Evolutionary conservation across 805 yeast genomes (phyloP).

Genomic region (Wickerhamomyces pijperi): DNA sequence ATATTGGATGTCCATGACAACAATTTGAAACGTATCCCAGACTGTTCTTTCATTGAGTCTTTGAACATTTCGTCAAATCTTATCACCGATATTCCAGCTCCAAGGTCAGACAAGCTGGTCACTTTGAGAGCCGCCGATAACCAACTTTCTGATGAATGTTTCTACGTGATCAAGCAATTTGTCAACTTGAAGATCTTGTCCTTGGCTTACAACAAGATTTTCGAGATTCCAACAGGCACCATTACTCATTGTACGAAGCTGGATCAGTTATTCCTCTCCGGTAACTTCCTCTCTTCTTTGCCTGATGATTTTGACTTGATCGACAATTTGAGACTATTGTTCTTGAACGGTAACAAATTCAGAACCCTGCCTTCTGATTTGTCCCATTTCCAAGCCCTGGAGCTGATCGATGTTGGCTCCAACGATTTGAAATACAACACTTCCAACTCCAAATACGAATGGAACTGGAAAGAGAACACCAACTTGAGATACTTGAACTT

Average conservation of each 20-base stretch:
- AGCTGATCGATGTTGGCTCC: slow-evolving; percentile 80
- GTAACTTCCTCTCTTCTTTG: slow-evolving; percentile 65
- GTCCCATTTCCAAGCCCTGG: slow-evolving; percentile 51
- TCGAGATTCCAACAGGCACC: slow-evolving; percentile 75
- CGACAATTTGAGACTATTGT: slow-evolving; percentile 45
- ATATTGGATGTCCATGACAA: slow-evolving; percentile 75
- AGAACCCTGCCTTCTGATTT: slow-evolving; percentile 84
- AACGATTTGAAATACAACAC: slow-evolving; percentile 86
- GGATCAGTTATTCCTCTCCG: slow-evolving; percentile 65
- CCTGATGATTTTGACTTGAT: slow-evolving; percentile 75
- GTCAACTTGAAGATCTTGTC: slow-evolving; percentile 52
- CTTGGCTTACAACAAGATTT: slow-evolving; percentile 71
- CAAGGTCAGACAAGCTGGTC: slow-evolving; percentile 33
- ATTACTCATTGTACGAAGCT: slow-evolving; percentile 44
- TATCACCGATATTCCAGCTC: slow-evolving; percentile 22
- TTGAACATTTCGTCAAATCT: slow-evolving; percentile 70
- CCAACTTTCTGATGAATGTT: slow-evolving; percentile 65
- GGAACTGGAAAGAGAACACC: slow-evolving; percentile 91
- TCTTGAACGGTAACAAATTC: slow-evolving; percentile 74
- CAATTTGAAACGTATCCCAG: slow-evolving; percentile 60
- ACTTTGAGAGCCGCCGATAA: slow-evolving; percentile 71
- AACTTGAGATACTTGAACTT: slow-evolving; percentile 72
- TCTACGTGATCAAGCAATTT: slow-evolving; percentile 54
- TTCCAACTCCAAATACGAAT: slow-evolving; percentile 89
- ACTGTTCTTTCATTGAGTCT: slow-evolving; percentile 25